Percentiles rank a stretch among this genome's conserved stretches.
Evolutionary conservation across 345 rosid species (phyloP).

Genomic region (Salix arbutifolia): DNA sequence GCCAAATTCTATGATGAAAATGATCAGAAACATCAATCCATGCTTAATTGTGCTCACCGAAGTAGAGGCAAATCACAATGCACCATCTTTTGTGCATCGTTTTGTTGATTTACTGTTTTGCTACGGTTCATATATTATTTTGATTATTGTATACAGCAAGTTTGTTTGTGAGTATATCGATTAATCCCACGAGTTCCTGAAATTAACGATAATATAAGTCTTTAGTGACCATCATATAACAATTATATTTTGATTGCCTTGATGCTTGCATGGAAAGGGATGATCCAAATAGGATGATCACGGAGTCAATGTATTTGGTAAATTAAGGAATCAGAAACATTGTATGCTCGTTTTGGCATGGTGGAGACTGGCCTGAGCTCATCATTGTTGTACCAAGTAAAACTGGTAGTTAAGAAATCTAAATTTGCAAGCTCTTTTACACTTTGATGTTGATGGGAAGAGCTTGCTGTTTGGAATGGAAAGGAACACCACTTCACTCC

Average conservation of each 20-base stretch:
- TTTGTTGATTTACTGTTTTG: conserved; percentile 44
- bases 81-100: conserved; percentile 39
- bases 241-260: conserved; percentile 30
- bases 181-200: too few species aligned
- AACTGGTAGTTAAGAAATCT: conserved; percentile 25
- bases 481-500: conserved; percentile 43
- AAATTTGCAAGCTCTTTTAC: conserved; percentile 35
- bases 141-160: too few species aligned
- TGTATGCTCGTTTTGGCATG: conserved; percentile 34
- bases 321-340: conserved; percentile 27
- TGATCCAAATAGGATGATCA: neutral
- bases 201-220: too few species aligned
- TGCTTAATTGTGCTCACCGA: conserved; percentile 39
- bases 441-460: conserved; percentile 28
- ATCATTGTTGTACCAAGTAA: conserved; percentile 37
- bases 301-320: conserved; percentile 17
- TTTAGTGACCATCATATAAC: neutral
- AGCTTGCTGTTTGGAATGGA: conserved; percentile 45
- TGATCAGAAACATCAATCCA: conserved; percentile 32
- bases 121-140: conserved; percentile 7
- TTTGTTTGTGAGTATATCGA: too few species aligned
- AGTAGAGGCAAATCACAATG: conserved; percentile 40
- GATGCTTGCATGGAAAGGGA: conserved; percentile 12
- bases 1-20: conserved; percentile 32
- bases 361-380: conserved; percentile 38